Percentiles rank a stretch among this genome's conserved stretches.
Conservation (phyloP, 768 basidiomycete genomes). For the Ramaria sp. region DNA sequence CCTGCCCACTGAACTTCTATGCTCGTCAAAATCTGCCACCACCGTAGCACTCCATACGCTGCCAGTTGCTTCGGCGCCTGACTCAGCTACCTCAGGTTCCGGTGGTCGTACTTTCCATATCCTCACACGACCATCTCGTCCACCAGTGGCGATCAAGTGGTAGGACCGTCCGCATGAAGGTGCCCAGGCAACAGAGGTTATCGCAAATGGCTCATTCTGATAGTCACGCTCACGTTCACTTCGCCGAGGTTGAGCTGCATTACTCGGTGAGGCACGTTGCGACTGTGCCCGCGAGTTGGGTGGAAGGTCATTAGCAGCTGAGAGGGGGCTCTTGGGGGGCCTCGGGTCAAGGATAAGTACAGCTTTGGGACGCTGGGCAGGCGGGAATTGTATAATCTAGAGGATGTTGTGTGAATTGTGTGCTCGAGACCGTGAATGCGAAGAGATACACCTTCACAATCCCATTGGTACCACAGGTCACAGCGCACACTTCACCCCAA, state of each 20-base stretch:
- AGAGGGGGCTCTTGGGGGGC: conserved; percentile 14
- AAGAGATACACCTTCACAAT: conserved; percentile 54
- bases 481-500: conserved; percentile 88
- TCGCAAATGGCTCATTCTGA: conserved; percentile 34
- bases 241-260: background rate
- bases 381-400: conserved; percentile 67
- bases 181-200: conserved; percentile 87
- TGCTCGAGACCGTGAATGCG: background rate
- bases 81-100: conserved; percentile 16
- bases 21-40: conserved; percentile 83
- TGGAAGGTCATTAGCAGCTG: background rate
- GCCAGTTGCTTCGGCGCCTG: conserved; percentile 25
- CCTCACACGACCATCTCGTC: conserved; percentile 77
- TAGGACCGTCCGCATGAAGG: conserved; percentile 89
- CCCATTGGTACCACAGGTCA: conserved; percentile 60
- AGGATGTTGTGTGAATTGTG: background rate
- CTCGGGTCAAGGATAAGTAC: conserved; percentile 49
- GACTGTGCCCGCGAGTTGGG: background rate
- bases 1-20: conserved; percentile 67
- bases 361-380: conserved; percentile 53
- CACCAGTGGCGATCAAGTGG: conserved; percentile 87
- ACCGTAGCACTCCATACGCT: conserved; percentile 66
- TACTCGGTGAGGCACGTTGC: background rate
- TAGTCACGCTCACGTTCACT: background rate
- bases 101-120: conserved; percentile 79